phyloP scores from a whole-genome alignment of 768 basidiomycete genomes.

The Lentinula detonsa region DNA sequence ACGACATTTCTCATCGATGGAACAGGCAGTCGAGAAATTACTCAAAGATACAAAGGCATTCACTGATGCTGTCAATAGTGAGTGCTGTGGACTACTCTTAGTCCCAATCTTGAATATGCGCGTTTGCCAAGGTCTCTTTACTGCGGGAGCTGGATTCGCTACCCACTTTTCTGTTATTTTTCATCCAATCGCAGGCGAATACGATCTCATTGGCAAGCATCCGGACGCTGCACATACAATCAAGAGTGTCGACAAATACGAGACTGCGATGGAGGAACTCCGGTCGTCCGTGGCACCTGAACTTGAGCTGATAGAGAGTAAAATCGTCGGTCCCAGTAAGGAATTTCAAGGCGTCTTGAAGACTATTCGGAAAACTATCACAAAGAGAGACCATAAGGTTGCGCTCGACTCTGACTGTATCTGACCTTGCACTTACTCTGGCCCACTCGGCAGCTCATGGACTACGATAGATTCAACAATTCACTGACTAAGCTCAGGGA shows the following conservation, averaged over 20 bases:
- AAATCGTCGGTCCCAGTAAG: constrained; percentile 81
- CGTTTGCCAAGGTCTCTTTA: constrained; percentile 50
- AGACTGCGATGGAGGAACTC: constrained; percentile 77
- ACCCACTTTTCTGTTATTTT: constrained; percentile 60
- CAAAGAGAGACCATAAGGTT: constrained; percentile 96
- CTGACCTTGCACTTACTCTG: background rate
- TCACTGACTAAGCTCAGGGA: constrained; percentile 92
- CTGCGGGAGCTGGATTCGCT: constrained; percentile 55
- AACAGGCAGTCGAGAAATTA: constrained; percentile 81
- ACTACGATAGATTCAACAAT: constrained; percentile 96
- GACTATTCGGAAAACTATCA: constrained; percentile 87
- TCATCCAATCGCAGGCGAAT: constrained; percentile 68
- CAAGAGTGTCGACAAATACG: constrained; percentile 67
- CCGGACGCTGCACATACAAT: constrained; percentile 77
- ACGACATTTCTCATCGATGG: constrained; percentile 70
- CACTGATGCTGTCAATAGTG: constrained; percentile 74
- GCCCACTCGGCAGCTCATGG: constrained; percentile 54
- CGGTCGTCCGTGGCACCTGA: constrained; percentile 77
- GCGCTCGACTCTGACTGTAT: constrained; percentile 9
- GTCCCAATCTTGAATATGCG: background rate
- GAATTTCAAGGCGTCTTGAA: constrained; percentile 87
- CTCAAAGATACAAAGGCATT: constrained; percentile 89
- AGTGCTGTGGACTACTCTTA: constrained; percentile 17
- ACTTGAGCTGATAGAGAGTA: constrained; percentile 86
- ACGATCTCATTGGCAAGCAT: constrained; percentile 70